Conservation (phyloP, 2,329 filamentous ascomycete species). For the Malbranchea cinnamomea region DNA sequence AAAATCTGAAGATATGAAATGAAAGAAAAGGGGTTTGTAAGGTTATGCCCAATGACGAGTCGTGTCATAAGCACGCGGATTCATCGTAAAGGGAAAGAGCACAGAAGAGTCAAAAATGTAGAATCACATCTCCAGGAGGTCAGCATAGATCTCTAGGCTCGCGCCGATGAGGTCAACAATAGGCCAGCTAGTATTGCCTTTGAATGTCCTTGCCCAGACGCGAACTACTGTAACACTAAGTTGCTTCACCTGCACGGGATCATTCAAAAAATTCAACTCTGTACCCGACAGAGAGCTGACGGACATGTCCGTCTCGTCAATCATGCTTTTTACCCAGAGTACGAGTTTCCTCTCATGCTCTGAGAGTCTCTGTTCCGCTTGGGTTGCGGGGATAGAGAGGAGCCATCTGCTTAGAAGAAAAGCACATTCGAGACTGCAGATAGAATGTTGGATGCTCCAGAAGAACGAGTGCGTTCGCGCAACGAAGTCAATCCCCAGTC, state of each 20-base stretch:
- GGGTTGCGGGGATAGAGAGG: conserved; percentile 28
- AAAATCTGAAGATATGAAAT: too few species aligned
- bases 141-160: conserved; percentile 32
- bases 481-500: conserved; percentile 39
- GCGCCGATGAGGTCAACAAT: conserved; percentile 33
- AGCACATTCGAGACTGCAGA: conserved; percentile 40
- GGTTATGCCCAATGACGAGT: too few species aligned
- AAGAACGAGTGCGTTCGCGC: conserved; percentile 39
- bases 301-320: conserved; percentile 35
- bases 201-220: conserved; percentile 33
- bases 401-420: conserved; percentile 34
- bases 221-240: conserved; percentile 35
- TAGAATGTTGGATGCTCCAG: conserved; percentile 41
- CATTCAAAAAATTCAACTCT: conserved; percentile 29
- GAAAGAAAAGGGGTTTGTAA: too few species aligned
- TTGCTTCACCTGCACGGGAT: conserved; percentile 28
- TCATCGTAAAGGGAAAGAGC: too few species aligned
- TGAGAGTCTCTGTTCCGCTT: conserved; percentile 28
- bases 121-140: conserved; percentile 25
- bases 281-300: conserved; percentile 23
- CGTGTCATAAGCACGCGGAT: too few species aligned
- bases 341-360: conserved; percentile 34
- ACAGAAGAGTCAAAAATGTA: neutral
- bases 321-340: conserved; percentile 34
- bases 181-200: conserved; percentile 34